A percentile compares a stretch with the other conserved stretches of the same genome.
These are phyloP conservation scores for Aspergillus brunneoviolaceus DNA, from an alignment of 2,329 filamentous ascomycete species.

Conservation along the genomic window DNA sequence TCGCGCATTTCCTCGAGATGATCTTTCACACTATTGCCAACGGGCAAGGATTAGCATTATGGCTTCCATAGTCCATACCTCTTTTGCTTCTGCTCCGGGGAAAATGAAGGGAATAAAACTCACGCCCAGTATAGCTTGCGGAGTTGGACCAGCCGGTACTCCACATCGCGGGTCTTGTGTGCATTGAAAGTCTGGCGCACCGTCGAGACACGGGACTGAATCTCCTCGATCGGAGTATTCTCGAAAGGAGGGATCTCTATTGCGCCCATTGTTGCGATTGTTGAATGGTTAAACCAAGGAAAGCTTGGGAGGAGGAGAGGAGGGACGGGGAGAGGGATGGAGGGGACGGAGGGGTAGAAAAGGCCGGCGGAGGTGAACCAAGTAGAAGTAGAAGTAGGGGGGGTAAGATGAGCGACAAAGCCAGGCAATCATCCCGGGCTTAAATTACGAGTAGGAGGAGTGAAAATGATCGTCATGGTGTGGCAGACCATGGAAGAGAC, in stretches of 20 bases:
- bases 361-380: no score
- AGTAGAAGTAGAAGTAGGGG: no score
- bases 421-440: neutral
- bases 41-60: slow-evolving; percentile 13
- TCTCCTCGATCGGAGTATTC: slow-evolving; percentile 64
- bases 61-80: slow-evolving; percentile 1
- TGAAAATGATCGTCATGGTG: neutral
- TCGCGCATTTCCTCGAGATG: slow-evolving; percentile 70
- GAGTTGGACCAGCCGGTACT: slow-evolving; percentile 81
- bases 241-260: slow-evolving; percentile 50
- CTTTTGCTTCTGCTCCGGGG: neutral
- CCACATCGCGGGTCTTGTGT: slow-evolving; percentile 77
- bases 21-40: slow-evolving; percentile 62
- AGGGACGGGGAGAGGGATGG: no score
- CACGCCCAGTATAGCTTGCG: slow-evolving; percentile 91
- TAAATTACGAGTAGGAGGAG: neutral
- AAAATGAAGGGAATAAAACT: slow-evolving; percentile 18
- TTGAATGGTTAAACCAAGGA: neutral
- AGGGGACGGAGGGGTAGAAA: no score
- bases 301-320: neutral
- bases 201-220: slow-evolving; percentile 60
- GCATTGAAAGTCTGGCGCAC: slow-evolving; percentile 70
- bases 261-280: slow-evolving; percentile 32
- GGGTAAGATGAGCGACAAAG: neutral
- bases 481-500: neutral